Percentiles rank a stretch among this genome's conserved stretches.
phyloP scores from a whole-genome alignment of 345 rosid genomes.

The Syzygium aromaticum region DNA sequence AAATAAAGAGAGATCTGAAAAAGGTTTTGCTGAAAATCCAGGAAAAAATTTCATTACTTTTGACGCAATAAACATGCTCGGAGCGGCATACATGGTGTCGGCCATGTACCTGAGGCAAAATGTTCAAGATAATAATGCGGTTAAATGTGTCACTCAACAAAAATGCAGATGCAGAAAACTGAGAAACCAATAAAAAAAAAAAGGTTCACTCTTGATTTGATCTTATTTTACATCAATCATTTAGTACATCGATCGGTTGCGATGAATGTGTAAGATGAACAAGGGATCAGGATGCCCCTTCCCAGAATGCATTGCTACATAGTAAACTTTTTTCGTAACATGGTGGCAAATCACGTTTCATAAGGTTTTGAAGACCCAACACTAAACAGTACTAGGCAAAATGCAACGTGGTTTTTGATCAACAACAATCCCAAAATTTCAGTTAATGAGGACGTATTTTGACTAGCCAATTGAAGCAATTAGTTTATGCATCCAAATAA shows the following conservation, averaged over 20 bases:
- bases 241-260: background rate
- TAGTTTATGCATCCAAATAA: background rate
- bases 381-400: background rate
- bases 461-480: background rate
- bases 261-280: background rate
- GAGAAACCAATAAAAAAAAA: background rate
- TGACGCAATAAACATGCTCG: background rate
- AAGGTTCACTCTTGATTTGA: background rate
- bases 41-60: background rate
- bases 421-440: background rate
- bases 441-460: background rate
- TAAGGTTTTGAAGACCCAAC: background rate
- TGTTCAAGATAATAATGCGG: background rate
- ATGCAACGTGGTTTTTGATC: background rate
- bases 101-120: background rate
- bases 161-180: background rate
- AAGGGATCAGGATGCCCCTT: background rate
- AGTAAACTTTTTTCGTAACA: background rate
- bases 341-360: background rate
- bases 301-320: background rate
- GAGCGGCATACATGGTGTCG: background rate
- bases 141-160: background rate
- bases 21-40: background rate
- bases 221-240: background rate
- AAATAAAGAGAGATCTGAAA: background rate